Conservation (phyloP, 805 yeast species). For the Candida peoriensis region DNA sequence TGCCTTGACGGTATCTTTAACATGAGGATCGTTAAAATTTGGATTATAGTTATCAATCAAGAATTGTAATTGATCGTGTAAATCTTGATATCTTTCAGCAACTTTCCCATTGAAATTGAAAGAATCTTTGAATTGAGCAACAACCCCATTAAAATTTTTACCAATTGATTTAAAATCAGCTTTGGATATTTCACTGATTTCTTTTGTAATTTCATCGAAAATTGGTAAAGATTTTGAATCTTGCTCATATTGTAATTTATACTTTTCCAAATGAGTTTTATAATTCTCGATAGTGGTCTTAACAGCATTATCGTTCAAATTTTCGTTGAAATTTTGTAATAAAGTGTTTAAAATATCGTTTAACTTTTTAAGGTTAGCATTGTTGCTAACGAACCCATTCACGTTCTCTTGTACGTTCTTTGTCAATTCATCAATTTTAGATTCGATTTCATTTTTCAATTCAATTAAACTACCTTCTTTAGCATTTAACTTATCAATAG, state of each 20-base stretch:
- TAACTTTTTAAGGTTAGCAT: slow-evolving; percentile 17
- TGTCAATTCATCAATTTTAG: slow-evolving; percentile 6
- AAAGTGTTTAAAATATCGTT: slow-evolving; percentile 42
- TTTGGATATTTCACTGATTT: background rate
- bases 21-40: slow-evolving; percentile 71
- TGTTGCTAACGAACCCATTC: slow-evolving; percentile 17
- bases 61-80: slow-evolving; percentile 42
- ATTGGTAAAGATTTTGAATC: background rate
- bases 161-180: slow-evolving; percentile 1
- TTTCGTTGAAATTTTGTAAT: slow-evolving; percentile 63
- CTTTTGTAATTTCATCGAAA: background rate
- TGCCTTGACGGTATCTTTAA: slow-evolving; percentile 50
- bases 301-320: slow-evolving; percentile 84
- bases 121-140: slow-evolving; percentile 6
- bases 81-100: slow-evolving; percentile 18
- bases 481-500: background rate
- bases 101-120: slow-evolving; percentile 12
- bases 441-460: slow-evolving; percentile 8
- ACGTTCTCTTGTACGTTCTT: slow-evolving; percentile 16
- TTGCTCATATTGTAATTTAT: slow-evolving; percentile 4
- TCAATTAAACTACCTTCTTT: background rate
- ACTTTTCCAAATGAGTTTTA: slow-evolving; percentile 8
- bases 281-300: slow-evolving; percentile 59
- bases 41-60: slow-evolving; percentile 59
- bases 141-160: background rate